Percentiles rank a stretch among this genome's conserved stretches.
These are phyloP conservation scores for Fusarium burgessii DNA, from an alignment of 2,329 filamentous ascomycete species.

Conservation along the genomic window DNA sequence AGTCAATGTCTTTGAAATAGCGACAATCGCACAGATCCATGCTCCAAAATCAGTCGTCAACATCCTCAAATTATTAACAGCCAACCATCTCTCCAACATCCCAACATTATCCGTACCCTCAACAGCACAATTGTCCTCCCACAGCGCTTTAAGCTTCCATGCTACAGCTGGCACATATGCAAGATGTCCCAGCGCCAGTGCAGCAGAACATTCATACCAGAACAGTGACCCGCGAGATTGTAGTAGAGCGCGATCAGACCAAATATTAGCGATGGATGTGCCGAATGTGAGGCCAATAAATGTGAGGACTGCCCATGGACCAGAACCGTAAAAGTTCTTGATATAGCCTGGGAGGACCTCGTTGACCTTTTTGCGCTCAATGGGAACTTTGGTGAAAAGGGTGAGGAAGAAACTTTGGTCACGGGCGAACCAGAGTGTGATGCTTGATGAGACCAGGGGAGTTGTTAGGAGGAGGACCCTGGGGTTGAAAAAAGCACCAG, in stretches of 20 bases:
- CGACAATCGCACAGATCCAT: slow-evolving; percentile 51
- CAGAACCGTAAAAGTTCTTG: slow-evolving; percentile 54
- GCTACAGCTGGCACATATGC: slow-evolving; percentile 52
- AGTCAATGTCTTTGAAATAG: slow-evolving; percentile 45
- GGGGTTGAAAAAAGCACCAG: slow-evolving; percentile 53
- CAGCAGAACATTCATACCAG: slow-evolving; percentile 52
- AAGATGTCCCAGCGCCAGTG: slow-evolving; percentile 50
- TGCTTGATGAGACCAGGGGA: slow-evolving; percentile 61
- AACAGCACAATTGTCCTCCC: slow-evolving; percentile 41
- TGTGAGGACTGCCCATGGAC: slow-evolving; percentile 50
- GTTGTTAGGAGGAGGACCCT: slow-evolving; percentile 55
- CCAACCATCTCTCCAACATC: slow-evolving; percentile 49
- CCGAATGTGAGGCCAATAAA: slow-evolving; percentile 52
- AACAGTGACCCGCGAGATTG: slow-evolving; percentile 39
- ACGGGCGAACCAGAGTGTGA: slow-evolving; percentile 58
- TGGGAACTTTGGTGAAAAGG: slow-evolving; percentile 49
- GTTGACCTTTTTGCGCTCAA: slow-evolving; percentile 49
- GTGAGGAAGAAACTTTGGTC: slow-evolving; percentile 60
- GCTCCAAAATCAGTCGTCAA: slow-evolving; percentile 52
- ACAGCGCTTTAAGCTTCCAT: slow-evolving; percentile 47
- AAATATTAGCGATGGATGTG: slow-evolving; percentile 46
- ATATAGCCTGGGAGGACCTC: slow-evolving; percentile 59
- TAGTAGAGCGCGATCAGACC: slow-evolving; percentile 41
- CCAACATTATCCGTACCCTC: slow-evolving; percentile 46
- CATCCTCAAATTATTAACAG: slow-evolving; percentile 49